These are phyloP conservation scores for Linnemannia elongata DNA, from an alignment of 192 early-diverging fungal species.

Conservation along the genomic window DNA sequence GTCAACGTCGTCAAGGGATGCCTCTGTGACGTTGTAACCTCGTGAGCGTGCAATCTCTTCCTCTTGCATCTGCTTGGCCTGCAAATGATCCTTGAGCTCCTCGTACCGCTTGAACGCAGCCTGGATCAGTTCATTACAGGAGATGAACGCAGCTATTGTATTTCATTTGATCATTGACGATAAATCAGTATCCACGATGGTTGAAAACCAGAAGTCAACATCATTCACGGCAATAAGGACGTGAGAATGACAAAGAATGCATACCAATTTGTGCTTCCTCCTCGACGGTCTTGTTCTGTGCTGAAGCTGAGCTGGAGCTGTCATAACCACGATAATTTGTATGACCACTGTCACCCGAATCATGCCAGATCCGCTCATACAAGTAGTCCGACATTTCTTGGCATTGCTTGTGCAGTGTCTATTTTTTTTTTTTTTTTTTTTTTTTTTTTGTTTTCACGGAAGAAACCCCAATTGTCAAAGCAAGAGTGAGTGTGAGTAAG, in stretches of 20 bases:
- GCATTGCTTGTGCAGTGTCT: slow-evolving; percentile 39
- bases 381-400: slow-evolving; percentile 51
- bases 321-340: slow-evolving; percentile 9
- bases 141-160: slow-evolving; percentile 27
- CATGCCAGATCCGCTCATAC: slow-evolving; percentile 42
- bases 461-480: too few species aligned
- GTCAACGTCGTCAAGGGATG: background rate
- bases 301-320: background rate
- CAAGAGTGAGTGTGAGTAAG: background rate
- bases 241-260: background rate
- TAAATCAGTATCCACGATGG: too few species aligned
- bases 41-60: slow-evolving; percentile 15
- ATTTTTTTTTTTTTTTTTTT: background rate
- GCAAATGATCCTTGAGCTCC: slow-evolving; percentile 39
- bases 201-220: background rate
- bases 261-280: slow-evolving; percentile 54
- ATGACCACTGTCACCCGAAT: slow-evolving; percentile 15
- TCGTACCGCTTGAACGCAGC: slow-evolving; percentile 19
- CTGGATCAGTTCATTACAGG: slow-evolving; percentile 37
- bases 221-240: background rate
- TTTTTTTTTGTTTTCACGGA: too few species aligned
- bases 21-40: background rate
- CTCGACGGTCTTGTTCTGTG: slow-evolving; percentile 28
- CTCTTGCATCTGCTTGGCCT: slow-evolving; percentile 34
- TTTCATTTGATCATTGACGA: background rate